phyloP scores from a whole-genome alignment of 352 stramenopile genomes.

The Plasmopara viticola region DNA sequence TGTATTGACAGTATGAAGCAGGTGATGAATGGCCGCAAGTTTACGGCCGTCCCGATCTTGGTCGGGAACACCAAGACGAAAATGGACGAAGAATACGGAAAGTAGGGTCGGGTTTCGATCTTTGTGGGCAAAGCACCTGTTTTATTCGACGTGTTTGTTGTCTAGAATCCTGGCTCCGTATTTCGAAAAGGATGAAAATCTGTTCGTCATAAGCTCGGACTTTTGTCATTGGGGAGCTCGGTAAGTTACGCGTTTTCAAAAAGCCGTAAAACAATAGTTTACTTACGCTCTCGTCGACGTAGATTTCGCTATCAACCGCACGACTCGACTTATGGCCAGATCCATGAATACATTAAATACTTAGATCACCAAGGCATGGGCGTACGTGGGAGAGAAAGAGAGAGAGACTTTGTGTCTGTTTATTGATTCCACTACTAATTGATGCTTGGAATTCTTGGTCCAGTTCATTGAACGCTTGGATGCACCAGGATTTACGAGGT shows the following conservation, averaged over 20 bases:
- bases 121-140: no score
- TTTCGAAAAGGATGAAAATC: slow-evolving; percentile 87
- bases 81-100: slow-evolving; percentile 83
- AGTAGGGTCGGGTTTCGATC: slow-evolving; percentile 24
- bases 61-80: slow-evolving; percentile 88
- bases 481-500: slow-evolving; percentile 88
- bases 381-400: slow-evolving; percentile 24
- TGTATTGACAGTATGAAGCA: slow-evolving; percentile 4
- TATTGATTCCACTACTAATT: neutral
- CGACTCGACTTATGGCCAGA: slow-evolving; percentile 80
- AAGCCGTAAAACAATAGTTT: no score
- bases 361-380: slow-evolving; percentile 89
- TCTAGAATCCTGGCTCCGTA: slow-evolving; percentile 87
- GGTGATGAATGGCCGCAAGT: slow-evolving; percentile 67
- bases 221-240: slow-evolving; percentile 96
- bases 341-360: slow-evolving; percentile 93
- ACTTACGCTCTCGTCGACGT: no score
- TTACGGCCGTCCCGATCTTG: slow-evolving; percentile 93
- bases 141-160: slow-evolving; percentile 3
- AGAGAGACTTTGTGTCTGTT: neutral
- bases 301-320: slow-evolving; percentile 90
- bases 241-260: slow-evolving; percentile 16
- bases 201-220: slow-evolving; percentile 95
- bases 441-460: slow-evolving; percentile 1
- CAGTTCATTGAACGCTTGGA: slow-evolving; percentile 90